Base-by-base conservation (phyloP, 2,329 filamentous ascomycete species). In the Scytalidium lignicola region DNA sequence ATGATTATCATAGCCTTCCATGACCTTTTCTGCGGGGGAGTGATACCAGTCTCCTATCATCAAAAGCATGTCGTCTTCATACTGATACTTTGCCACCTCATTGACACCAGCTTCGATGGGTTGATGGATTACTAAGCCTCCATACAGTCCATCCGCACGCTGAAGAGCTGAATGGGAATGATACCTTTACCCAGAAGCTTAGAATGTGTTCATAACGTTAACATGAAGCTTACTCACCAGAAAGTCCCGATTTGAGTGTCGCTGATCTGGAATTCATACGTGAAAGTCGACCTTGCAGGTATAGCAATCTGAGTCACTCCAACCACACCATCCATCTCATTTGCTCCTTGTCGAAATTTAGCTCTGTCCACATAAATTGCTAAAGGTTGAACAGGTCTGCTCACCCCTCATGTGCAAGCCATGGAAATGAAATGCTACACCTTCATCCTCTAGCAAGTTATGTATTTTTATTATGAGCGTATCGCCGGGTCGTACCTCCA, bases 1-100 rank as follows among this genome's bases (percentile, higher is more conserved):
- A 22, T 68, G 62, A 20, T 65, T 62, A 60, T 69, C 63, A 52
- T 72, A 74, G 65, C 68, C 71, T 15, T 61, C 63, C 17, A 73
- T 57, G 20, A 73, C 67, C 18, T 73, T 63, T 7, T 53, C 48
- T 4, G 69, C 69, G 8, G 67, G 54, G 6, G 64, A 62, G 55
- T 74, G 72, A 54, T 75, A 75, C 72, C 72, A 74, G 53, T 75
- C 73, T 4, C 72, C 71, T 19, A 74, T 60, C 9, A 76, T 59
- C 18, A 76, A 61, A 19, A 74, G 52, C 12, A 70, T 47, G 41
- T 75, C 73, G 28, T 69, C 63, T 2, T 67, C 59, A 45, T 68
- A 69, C 3, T 48, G 40, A 43, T 58, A 61, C 39, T 39, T 55
- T 15, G 44, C 23, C 7, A 54, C 42, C 20, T 60, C 50, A 15